phyloP scores from a whole-genome alignment of 306 rosid species.

The Cicer yamashitae region DNA sequence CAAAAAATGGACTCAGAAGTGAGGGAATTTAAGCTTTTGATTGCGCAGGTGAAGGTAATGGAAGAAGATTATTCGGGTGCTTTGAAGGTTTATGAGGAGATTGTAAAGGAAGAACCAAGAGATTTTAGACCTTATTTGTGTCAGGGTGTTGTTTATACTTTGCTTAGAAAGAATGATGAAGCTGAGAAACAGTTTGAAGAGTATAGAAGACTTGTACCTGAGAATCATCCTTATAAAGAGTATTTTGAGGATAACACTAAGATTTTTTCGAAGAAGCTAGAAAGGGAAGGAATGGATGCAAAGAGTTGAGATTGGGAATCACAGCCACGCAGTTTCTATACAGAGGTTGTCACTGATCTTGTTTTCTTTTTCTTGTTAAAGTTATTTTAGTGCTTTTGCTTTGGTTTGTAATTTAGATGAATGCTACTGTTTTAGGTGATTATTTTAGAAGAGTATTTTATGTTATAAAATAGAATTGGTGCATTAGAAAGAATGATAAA shows the following conservation, averaged over 20 bases:
- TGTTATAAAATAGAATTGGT: too few species aligned
- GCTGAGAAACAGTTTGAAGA: conserved; percentile 81
- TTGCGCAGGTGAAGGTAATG: conserved; percentile 80
- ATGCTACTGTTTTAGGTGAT: conserved; percentile 30
- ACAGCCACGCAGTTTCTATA: conserved; percentile 38
- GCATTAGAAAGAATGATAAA: too few species aligned
- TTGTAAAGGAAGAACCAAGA: conserved; percentile 76
- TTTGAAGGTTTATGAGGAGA: conserved; percentile 73
- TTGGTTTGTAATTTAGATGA: conserved; percentile 32
- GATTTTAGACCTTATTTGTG: conserved; percentile 92
- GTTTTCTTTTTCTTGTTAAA: background rate
- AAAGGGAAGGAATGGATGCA: conserved; percentile 49
- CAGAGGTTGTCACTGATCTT: conserved; percentile 37
- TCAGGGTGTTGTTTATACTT: conserved; percentile 81
- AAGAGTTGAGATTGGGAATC: conserved; percentile 55
- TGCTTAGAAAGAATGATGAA: conserved; percentile 74
- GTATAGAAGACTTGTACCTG: conserved; percentile 73
- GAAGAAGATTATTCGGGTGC: conserved; percentile 72
- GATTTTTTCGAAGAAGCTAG: conserved; percentile 56
- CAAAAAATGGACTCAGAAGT: conserved; percentile 56
- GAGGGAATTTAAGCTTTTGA: conserved; percentile 85
- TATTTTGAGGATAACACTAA: conserved; percentile 73
- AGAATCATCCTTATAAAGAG: conserved; percentile 79
- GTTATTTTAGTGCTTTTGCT: background rate
- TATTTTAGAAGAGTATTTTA: background rate